Evolutionary conservation across 768 basidiomycete genomes (phyloP).

Genomic region (Phylloporus sp.): DNA sequence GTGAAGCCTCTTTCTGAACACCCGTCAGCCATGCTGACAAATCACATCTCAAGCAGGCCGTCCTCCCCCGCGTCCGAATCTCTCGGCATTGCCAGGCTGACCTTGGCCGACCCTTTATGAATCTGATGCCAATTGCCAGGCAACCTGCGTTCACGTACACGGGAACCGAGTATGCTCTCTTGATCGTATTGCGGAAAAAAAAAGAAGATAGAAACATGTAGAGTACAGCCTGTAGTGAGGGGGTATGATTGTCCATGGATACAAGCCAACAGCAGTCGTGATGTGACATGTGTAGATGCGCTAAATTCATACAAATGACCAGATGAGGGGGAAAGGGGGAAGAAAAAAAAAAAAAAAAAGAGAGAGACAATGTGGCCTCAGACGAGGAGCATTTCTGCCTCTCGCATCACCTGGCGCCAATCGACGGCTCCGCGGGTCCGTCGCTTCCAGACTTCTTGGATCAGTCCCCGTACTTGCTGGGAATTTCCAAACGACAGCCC

Average conservation of each 20-base stretch:
- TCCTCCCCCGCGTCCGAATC: neutral
- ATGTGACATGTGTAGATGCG: slow-evolving; percentile 9
- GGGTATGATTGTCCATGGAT: slow-evolving; percentile 18
- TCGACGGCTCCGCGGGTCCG: slow-evolving; percentile 40
- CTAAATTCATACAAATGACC: slow-evolving; percentile 7
- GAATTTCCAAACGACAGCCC: slow-evolving; percentile 63
- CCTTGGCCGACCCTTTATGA: neutral
- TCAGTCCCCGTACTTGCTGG: slow-evolving; percentile 46
- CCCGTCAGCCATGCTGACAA: neutral
- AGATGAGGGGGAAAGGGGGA: slow-evolving; percentile 4
- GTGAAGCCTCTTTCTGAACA: too few relatives aligned
- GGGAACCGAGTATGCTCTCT: slow-evolving; percentile 4
- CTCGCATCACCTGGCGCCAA: slow-evolving; percentile 59
- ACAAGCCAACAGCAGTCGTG: slow-evolving; percentile 19
- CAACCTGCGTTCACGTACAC: slow-evolving; percentile 21
- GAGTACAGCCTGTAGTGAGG: slow-evolving; percentile 20
- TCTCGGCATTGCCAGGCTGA: neutral
- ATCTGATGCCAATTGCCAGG: slow-evolving; percentile 25
- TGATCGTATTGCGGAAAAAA: too few relatives aligned
- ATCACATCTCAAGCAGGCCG: neutral
- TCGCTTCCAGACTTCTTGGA: slow-evolving; percentile 58
- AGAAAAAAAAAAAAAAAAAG: neutral
- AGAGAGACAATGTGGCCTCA: slow-evolving; percentile 26
- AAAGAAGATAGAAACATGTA: too few relatives aligned
- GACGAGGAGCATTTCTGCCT: slow-evolving; percentile 56